Conservation (phyloP, 2,329 filamentous ascomycete species). For the Penicillium hordei region DNA sequence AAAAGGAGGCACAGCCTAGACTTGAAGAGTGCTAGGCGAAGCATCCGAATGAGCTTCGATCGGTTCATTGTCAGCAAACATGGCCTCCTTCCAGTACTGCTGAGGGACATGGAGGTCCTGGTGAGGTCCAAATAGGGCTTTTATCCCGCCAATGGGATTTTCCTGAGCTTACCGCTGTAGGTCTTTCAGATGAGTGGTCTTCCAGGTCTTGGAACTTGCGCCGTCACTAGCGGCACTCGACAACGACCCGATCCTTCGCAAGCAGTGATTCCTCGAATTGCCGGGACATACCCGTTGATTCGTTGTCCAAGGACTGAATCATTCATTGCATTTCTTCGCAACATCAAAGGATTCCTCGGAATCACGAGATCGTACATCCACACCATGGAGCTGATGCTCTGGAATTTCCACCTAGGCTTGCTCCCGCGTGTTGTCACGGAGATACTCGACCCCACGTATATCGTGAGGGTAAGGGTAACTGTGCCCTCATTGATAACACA, state of each 20-base stretch:
- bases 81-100: background rate
- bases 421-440: background rate
- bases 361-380: background rate
- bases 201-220: background rate
- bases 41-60: too few species aligned
- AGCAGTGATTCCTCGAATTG: too few species aligned
- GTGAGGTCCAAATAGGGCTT: too few species aligned
- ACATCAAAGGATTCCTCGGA: background rate
- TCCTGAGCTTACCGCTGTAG: background rate
- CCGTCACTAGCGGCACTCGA: background rate
- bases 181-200: background rate
- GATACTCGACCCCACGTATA: background rate
- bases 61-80: background rate
- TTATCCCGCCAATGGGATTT: background rate
- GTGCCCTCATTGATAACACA: too few species aligned
- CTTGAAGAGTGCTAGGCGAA: too few species aligned
- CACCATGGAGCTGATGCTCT: background rate
- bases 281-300: too few species aligned
- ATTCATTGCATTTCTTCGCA: too few species aligned
- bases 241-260: background rate
- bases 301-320: too few species aligned
- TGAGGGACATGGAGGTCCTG: background rate
- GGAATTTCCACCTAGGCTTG: background rate
- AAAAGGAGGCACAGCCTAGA: too few species aligned
- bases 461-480: background rate